These are phyloP conservation scores for Pseudogymnoascus sp. DNA, from an alignment of 2,329 filamentous ascomycete species.

Conservation along the genomic window DNA sequence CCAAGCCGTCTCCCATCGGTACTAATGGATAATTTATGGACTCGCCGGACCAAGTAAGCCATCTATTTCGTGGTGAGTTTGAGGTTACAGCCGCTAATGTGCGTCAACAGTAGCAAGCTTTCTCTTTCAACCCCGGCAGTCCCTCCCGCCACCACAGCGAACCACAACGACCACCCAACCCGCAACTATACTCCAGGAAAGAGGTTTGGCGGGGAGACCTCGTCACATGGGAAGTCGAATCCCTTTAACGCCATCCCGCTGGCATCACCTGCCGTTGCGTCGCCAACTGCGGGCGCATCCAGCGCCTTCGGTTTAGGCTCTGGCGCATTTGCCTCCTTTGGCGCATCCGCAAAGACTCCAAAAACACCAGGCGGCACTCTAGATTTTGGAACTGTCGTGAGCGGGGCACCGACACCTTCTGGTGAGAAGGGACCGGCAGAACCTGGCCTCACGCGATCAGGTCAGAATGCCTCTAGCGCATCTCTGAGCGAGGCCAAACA, in stretches of 20 bases:
- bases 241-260: slow-evolving; percentile 72
- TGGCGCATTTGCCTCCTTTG: slow-evolving; percentile 94
- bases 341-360: slow-evolving; percentile 71
- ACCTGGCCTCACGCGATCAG: slow-evolving; percentile 11
- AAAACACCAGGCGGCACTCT: slow-evolving; percentile 77
- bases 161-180: slow-evolving; percentile 44
- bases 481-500: slow-evolving; percentile 42
- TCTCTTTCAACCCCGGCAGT: slow-evolving; percentile 55
- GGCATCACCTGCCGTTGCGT: slow-evolving; percentile 60
- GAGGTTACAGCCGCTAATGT: slow-evolving; percentile 16
- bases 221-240: slow-evolving; percentile 66
- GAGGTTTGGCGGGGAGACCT: slow-evolving; percentile 65
- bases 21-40: slow-evolving; percentile 50
- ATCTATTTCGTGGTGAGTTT: slow-evolving; percentile 16
- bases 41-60: slow-evolving; percentile 70
- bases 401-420: slow-evolving; percentile 45
- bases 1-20: slow-evolving; percentile 2
- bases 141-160: slow-evolving; percentile 31
- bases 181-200: slow-evolving; percentile 61
- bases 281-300: slow-evolving; percentile 69
- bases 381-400: slow-evolving; percentile 58
- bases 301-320: slow-evolving; percentile 91
- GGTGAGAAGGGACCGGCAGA: slow-evolving; percentile 45
- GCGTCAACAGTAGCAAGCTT: slow-evolving; percentile 59
- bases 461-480: slow-evolving; percentile 35